Percentiles rank a stretch among this genome's conserved stretches.
Evolutionary conservation across 2,329 filamentous ascomycete species (phyloP).

Genomic region (Microcyclosporella mali): DNA sequence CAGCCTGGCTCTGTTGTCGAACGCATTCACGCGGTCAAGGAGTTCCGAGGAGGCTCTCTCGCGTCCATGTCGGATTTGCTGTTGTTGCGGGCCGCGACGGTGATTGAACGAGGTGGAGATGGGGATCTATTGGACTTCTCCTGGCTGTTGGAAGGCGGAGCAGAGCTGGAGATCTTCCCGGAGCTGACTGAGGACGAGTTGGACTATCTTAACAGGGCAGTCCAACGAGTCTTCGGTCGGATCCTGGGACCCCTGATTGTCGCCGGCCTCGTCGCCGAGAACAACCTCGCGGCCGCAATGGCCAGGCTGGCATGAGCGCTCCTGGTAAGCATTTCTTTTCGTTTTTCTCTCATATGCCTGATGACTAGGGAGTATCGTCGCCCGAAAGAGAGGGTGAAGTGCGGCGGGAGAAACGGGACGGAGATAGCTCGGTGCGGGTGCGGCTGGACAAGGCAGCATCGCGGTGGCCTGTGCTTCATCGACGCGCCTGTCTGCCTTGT

Average conservation of each 20-base stretch:
- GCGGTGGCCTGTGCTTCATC: too few relatives aligned
- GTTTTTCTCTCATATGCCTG: too few relatives aligned
- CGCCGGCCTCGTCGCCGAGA: not conserved
- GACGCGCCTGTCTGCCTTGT: too few relatives aligned
- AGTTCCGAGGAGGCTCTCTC: conserved; percentile 13
- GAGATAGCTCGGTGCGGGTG: too few relatives aligned
- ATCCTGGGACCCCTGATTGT: not conserved
- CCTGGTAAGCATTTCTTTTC: too few relatives aligned
- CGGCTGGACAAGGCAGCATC: too few relatives aligned
- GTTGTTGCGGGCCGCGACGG: conserved; percentile 16
- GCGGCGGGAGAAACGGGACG: too few relatives aligned
- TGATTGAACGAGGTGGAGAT: conserved; percentile 14
- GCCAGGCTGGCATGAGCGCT: too few relatives aligned
- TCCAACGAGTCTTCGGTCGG: not conserved
- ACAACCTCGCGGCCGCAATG: not conserved
- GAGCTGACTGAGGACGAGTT: not conserved
- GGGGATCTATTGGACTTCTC: conserved; percentile 13
- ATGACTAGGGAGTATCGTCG: too few relatives aligned
- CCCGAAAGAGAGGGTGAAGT: too few relatives aligned
- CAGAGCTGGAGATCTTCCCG: not conserved
- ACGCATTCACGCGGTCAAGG: conserved; percentile 14
- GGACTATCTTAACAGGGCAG: not conserved
- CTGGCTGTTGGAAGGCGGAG: conserved; percentile 10
- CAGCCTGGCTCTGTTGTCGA: not conserved
- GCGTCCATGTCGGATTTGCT: conserved; percentile 13